Conservation (phyloP, 768 basidiomycete genomes). For the Pulveroboletus frians region DNA sequence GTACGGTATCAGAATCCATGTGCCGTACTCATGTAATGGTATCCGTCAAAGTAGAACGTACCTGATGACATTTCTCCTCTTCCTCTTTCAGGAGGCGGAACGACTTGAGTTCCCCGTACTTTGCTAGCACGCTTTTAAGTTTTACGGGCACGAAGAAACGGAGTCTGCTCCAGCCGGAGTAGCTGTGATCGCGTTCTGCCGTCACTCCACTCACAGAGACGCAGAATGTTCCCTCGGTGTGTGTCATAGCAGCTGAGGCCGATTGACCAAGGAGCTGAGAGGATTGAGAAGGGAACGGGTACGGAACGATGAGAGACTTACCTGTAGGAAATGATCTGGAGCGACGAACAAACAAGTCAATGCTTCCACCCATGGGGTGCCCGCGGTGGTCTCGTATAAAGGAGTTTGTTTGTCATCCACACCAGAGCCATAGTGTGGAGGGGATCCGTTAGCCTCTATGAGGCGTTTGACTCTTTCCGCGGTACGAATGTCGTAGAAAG, state of each 20-base stretch:
- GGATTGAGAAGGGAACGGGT: constrained; percentile 4
- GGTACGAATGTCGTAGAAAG: constrained; percentile 58
- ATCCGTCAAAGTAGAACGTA: constrained; percentile 12
- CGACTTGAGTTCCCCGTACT: constrained; percentile 30
- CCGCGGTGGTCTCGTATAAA: background rate
- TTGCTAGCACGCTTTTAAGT: constrained; percentile 26
- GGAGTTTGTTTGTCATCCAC: constrained; percentile 6
- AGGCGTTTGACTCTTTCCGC: constrained; percentile 43
- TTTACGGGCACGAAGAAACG: constrained; percentile 26
- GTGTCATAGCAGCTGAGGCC: constrained; percentile 43
- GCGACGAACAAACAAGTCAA: constrained; percentile 42
- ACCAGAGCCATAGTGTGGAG: background rate
- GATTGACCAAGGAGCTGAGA: constrained; percentile 47
- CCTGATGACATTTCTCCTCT: constrained; percentile 24
- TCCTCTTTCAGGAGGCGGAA: constrained; percentile 25
- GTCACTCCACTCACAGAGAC: constrained; percentile 37
- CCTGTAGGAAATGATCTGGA: constrained; percentile 43
- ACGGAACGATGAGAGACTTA: constrained; percentile 20
- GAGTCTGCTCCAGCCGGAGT: constrained; percentile 21
- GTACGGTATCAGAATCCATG: background rate
- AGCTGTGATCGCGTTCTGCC: constrained; percentile 17
- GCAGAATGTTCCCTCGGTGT: constrained; percentile 48
- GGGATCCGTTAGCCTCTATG: constrained; percentile 28
- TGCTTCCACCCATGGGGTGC: constrained; percentile 24
- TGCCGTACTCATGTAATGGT: background rate